Evolutionary conservation across 345 rosid genomes (phyloP).

Genomic region (Geranium rotundifolium): DNA sequence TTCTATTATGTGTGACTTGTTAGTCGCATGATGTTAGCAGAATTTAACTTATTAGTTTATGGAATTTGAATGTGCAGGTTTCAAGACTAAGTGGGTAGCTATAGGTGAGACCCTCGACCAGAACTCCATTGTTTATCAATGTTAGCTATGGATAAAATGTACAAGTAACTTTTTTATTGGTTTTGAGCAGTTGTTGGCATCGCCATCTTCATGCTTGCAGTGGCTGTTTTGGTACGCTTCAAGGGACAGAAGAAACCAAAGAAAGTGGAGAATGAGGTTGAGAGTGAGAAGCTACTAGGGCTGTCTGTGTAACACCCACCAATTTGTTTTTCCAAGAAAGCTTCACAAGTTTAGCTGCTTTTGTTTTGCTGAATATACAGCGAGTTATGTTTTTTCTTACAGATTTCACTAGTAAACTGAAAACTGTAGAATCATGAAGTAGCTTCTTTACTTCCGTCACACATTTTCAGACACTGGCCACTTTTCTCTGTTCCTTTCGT

Average conservation of each 20-base stretch:
- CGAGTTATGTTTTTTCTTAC: too few species aligned
- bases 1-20: background rate
- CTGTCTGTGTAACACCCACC: background rate
- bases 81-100: background rate
- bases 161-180: background rate
- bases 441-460: too few species aligned
- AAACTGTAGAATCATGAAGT: too few species aligned
- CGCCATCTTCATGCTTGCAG: constrained; percentile 3
- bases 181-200: constrained; percentile 1
- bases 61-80: background rate
- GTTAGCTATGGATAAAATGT: background rate
- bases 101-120: background rate
- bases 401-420: too few species aligned
- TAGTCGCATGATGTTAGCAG: too few species aligned
- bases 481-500: too few species aligned
- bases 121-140: background rate
- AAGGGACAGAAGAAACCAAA: constrained; percentile 10
- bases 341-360: too few species aligned
- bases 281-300: constrained; percentile 1
- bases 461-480: too few species aligned
- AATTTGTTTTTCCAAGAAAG: too few species aligned
- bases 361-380: too few species aligned
- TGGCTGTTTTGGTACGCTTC: constrained; percentile 5
- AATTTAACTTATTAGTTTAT: too few species aligned
- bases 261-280: constrained; percentile 10